phyloP scores from a whole-genome alignment of 202 grass and related monocot genomes.

The Digitaria exilis region DNA sequence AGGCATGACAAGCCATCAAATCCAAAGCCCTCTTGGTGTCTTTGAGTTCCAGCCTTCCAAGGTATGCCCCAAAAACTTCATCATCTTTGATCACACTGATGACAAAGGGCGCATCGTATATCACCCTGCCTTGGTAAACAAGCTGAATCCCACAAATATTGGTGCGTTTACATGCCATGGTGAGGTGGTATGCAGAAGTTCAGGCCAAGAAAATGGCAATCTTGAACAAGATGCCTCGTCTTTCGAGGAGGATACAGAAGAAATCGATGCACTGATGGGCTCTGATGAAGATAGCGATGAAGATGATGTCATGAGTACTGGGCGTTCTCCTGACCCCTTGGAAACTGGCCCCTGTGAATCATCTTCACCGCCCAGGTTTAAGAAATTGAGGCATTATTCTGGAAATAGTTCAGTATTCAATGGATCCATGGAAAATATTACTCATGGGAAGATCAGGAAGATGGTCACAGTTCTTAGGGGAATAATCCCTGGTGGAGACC shows the following conservation, averaged over 20 bases:
- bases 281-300: slow-evolving; percentile 56
- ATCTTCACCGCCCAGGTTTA: slow-evolving; percentile 34
- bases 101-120: slow-evolving; percentile 65
- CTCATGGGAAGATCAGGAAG: slow-evolving; percentile 58
- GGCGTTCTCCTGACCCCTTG: slow-evolving; percentile 50
- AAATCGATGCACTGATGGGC: slow-evolving; percentile 67
- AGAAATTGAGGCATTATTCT: slow-evolving; percentile 36
- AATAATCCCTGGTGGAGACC: slow-evolving; percentile 70
- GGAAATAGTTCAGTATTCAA: slow-evolving; percentile 12
- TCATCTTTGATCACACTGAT: slow-evolving; percentile 72
- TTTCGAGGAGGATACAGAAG: slow-evolving; percentile 79
- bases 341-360: slow-evolving; percentile 31
- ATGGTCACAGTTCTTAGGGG: slow-evolving; percentile 61
- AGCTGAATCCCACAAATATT: slow-evolving; percentile 42
- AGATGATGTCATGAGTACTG: slow-evolving; percentile 75
- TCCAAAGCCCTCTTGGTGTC: slow-evolving; percentile 34
- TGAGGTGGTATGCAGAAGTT: slow-evolving; percentile 37
- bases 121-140: slow-evolving; percentile 63
- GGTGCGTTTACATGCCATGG: slow-evolving; percentile 23
- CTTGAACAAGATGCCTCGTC: slow-evolving; percentile 41
- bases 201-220: slow-evolving; percentile 28
- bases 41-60: slow-evolving; percentile 64
- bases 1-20: slow-evolving; percentile 38
- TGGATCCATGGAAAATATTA: slow-evolving; percentile 28
- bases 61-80: slow-evolving; percentile 78